phyloP scores from a whole-genome alignment of 1,284 basidiomycete species.

The Sparassis latifolia region DNA sequence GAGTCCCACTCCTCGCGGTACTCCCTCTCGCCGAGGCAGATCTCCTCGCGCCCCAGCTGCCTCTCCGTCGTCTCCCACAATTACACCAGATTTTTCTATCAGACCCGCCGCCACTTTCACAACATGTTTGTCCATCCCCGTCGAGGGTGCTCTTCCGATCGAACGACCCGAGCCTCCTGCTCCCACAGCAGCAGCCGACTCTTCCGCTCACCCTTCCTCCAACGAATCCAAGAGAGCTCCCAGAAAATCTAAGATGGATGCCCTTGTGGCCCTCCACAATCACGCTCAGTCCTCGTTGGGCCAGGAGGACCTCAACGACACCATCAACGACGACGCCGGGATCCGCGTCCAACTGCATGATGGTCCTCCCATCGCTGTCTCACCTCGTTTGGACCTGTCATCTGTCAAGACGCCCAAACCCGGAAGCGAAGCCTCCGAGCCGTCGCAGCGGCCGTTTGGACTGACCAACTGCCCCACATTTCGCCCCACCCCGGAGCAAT shows the following conservation, averaged over 20 bases:
- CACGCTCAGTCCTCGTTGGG: constrained; percentile 52
- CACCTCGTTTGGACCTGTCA: constrained; percentile 56
- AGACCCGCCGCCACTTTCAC: constrained; percentile 42
- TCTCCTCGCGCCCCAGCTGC: constrained; percentile 39
- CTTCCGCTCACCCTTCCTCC: constrained; percentile 24
- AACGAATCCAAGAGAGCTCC: constrained; percentile 60
- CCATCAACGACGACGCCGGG: constrained; percentile 19
- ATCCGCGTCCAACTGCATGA: constrained; percentile 31
- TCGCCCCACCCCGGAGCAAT: constrained; percentile 86
- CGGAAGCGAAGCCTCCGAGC: constrained; percentile 32
- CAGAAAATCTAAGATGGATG: constrained; percentile 82
- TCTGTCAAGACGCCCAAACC: constrained; percentile 63
- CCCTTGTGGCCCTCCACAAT: constrained; percentile 66
- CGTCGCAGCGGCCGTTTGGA: constrained; percentile 67
- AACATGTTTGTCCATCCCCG: constrained; percentile 61
- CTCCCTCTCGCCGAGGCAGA: constrained; percentile 50
- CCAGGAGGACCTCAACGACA: constrained; percentile 34
- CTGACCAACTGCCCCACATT: constrained; percentile 89
- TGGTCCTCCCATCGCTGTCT: constrained; percentile 50
- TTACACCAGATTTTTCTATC: constrained; percentile 36
- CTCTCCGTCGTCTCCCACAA: constrained; percentile 27
- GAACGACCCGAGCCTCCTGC: constrained; percentile 21
- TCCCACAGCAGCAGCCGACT: constrained; percentile 13
- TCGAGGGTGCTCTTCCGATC: constrained; percentile 57
- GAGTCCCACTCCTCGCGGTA: constrained; percentile 37